Base-by-base conservation (phyloP, 306 rosid genomes). In the Vigna hirtella region DNA sequence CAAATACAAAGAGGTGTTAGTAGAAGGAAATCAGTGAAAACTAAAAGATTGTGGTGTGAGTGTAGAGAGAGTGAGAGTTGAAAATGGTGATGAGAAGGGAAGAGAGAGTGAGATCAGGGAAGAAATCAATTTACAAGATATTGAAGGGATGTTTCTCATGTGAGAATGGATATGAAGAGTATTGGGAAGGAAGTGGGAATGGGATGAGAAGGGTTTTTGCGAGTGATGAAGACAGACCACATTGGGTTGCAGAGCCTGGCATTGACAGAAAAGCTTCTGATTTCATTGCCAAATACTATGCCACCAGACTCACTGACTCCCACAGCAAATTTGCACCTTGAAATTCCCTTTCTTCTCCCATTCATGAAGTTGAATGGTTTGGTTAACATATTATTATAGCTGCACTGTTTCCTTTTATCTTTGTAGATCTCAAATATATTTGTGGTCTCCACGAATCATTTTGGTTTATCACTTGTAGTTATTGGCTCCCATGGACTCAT, bases 231-330 rank as follows among this genome's bases (percentile, higher is more conserved):
- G 97, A 90, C 32, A 73, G 86, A 66, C 81, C 84, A 0, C 77
- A 71, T 15, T 92, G 96, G 93, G 70, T 87, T 30, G 93, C 88
- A 5, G 97, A 92, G 75, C 97, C 97, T 47, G 93, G 93, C 26
- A 92, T 92, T 66, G 97, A 92, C 70, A 85, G 83, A 34, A 90
- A 83, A 76, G 97, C 97, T 14, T 53, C 92, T 30, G 96, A 74
- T 55, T 90, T 90, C 87, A 92, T 92, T 73, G 88, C 89, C 50
- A 87, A 76, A 70, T 90, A 90, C 82, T 84, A 92, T 45, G 96
- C 84, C 6, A 26, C 84, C 3, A 81, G 86, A 22, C 85, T 88
- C 70, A 75, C 91, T 0, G 85, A 85, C 32, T 77, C 89, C 2
- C 70, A 86, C 2, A 36, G 32, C 72, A 85, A 85, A 70, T 67